Conservation (phyloP, 164 flowering plant genomes). For the Vitis amurensis region DNA sequence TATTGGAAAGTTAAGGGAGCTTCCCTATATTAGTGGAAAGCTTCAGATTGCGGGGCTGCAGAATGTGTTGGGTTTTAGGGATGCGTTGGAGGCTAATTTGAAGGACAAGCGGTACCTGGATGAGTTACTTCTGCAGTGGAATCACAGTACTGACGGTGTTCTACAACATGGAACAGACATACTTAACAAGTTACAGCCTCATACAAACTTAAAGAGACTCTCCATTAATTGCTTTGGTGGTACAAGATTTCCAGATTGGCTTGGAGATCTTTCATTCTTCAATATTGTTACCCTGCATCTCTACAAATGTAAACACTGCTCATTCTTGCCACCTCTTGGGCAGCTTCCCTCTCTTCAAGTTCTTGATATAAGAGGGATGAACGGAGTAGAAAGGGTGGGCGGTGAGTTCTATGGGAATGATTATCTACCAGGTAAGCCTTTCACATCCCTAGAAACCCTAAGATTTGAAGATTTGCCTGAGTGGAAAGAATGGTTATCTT, state of each 20-base stretch:
- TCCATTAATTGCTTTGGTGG: slow-evolving; percentile 9
- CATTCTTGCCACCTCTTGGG: slow-evolving; percentile 14
- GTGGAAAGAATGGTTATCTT: slow-evolving; percentile 19
- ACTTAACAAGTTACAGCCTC: slow-evolving; percentile 12
- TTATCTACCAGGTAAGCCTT: neutral
- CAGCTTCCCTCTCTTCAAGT: slow-evolving; percentile 12
- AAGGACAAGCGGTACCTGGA: slow-evolving; percentile 12
- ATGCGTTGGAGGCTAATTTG: slow-evolving; percentile 17
- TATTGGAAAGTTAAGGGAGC: slow-evolving; percentile 7
- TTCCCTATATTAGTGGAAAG: neutral
- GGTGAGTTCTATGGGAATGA: slow-evolving; percentile 13
- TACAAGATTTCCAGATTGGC: slow-evolving; percentile 17
- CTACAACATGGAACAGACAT: neutral
- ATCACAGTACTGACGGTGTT: neutral
- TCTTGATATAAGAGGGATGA: slow-evolving; percentile 3
- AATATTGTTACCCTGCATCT: neutral
- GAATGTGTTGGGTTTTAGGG: slow-evolving; percentile 11
- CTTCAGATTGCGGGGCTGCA: slow-evolving; percentile 10
- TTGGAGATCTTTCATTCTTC: slow-evolving; percentile 4
- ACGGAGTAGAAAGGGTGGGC: neutral
- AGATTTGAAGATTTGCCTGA: slow-evolving; percentile 5
- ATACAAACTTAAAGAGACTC: slow-evolving; percentile 8
- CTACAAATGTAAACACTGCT: slow-evolving; percentile 4
- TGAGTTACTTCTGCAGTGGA: slow-evolving; percentile 14
- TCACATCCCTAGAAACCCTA: slow-evolving; percentile 5